Conservation (phyloP, 2,329 filamentous ascomycete genomes). For the Calonectria ilicicola region DNA sequence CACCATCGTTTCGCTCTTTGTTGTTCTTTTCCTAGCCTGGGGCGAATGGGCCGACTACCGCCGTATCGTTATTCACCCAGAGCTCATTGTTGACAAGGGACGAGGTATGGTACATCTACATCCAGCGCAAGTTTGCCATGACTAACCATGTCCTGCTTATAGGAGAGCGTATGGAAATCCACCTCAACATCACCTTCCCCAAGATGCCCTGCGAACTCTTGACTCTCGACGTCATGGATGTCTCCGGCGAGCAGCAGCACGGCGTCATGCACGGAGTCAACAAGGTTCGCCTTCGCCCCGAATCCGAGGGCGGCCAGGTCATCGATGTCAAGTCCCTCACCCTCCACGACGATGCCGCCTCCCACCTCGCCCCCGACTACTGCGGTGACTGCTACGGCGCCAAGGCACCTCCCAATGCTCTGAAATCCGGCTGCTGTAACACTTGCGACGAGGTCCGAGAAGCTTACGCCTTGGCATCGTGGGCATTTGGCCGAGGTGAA, state of each 20-base stretch:
- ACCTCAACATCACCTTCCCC: slow-evolving; percentile 96
- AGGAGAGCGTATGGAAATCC: slow-evolving; percentile 99
- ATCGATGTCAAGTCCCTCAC: slow-evolving; percentile 78
- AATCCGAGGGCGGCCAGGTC: slow-evolving; percentile 78
- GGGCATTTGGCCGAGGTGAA: slow-evolving; percentile 94
- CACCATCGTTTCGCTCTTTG: slow-evolving; percentile 88
- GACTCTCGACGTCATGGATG: slow-evolving; percentile 98
- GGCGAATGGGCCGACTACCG: slow-evolving; percentile 97
- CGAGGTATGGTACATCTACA: slow-evolving; percentile 72
- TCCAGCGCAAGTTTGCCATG: background rate
- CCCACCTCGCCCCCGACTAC: slow-evolving; percentile 90
- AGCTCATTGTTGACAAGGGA: slow-evolving; percentile 96
- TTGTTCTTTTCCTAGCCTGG: slow-evolving; percentile 90
- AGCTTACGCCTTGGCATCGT: slow-evolving; percentile 88
- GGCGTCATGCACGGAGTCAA: slow-evolving; percentile 92
- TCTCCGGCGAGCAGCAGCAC: slow-evolving; percentile 95
- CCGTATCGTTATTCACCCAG: slow-evolving; percentile 86
- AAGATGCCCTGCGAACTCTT: slow-evolving; percentile 93
- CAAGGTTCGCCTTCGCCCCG: slow-evolving; percentile 85
- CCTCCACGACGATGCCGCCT: slow-evolving; percentile 73
- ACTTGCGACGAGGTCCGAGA: slow-evolving; percentile 97
- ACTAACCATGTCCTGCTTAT: slow-evolving; percentile 37
- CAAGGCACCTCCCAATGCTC: slow-evolving; percentile 74
- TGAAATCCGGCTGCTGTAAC: slow-evolving; percentile 93
- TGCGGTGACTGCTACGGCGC: slow-evolving; percentile 96